Evolutionary conservation across 2,329 filamentous ascomycete species (phyloP).

Genomic region (Blumeria hordei): DNA sequence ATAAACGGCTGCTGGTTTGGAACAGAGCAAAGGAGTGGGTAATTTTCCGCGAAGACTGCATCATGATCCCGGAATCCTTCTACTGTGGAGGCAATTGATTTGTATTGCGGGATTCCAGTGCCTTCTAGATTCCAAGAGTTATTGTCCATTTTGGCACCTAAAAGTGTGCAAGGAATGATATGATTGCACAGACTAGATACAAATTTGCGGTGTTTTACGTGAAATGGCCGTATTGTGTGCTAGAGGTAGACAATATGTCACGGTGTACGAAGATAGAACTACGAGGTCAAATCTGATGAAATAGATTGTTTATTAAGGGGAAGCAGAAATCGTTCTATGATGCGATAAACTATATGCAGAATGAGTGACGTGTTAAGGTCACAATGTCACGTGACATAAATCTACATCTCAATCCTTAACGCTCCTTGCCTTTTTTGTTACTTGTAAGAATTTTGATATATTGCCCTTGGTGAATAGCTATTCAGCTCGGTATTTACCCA

Average conservation of each 20-base stretch:
- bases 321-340: too few relatives aligned
- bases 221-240: neutral
- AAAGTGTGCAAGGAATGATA: too few relatives aligned
- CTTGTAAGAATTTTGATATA: too few relatives aligned
- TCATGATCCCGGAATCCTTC: neutral
- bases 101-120: neutral
- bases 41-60: neutral
- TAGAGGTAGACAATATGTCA: neutral
- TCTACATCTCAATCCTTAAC: too few relatives aligned
- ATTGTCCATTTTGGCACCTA: neutral
- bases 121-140: neutral
- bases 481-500: too few relatives aligned
- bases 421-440: too few relatives aligned
- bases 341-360: too few relatives aligned
- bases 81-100: neutral
- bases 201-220: neutral
- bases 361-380: too few relatives aligned
- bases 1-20: neutral
- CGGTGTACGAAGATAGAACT: neutral
- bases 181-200: neutral
- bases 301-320: too few relatives aligned
- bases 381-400: too few relatives aligned
- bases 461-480: too few relatives aligned
- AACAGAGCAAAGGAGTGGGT: neutral
- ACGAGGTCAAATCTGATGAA: neutral